These are phyloP conservation scores for Fusarium solani-melongenae DNA, from an alignment of 2,329 filamentous ascomycete genomes.

Conservation along the genomic window DNA sequence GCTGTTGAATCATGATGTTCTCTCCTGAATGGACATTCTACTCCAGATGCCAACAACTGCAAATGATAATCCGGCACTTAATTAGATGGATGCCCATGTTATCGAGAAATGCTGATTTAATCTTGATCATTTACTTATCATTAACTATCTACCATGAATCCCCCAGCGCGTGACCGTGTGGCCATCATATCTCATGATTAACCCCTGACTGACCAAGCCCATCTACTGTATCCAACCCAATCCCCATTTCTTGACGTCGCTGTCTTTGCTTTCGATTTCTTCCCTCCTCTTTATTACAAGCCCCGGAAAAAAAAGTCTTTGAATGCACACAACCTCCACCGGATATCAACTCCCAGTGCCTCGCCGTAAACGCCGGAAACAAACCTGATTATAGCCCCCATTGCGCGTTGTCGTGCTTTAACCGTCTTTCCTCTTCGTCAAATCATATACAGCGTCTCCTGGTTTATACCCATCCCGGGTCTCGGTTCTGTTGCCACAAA, in stretches of 20 bases:
- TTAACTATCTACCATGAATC: constrained; percentile 31
- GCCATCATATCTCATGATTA: constrained; percentile 31
- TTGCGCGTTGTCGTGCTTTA: constrained; percentile 6
- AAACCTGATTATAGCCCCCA: not conserved
- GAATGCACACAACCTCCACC: constrained; percentile 12
- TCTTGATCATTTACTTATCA: constrained; percentile 18
- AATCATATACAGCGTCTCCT: constrained; percentile 51
- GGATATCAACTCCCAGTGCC: constrained; percentile 32
- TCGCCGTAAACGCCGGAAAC: constrained; percentile 3
- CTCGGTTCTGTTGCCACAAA: constrained; percentile 66
- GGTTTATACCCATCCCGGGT: constrained; percentile 59
- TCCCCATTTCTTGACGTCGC: not conserved
- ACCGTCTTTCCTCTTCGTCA: not conserved
- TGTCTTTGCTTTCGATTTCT: not conserved
- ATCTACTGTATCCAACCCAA: constrained; percentile 9
- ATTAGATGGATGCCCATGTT: not conserved
- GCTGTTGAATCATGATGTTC: not conserved
- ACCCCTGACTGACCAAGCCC: not conserved
- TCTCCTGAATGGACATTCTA: not conserved
- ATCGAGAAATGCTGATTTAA: not conserved
- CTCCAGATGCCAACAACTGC: not conserved
- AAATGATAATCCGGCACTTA: not conserved
- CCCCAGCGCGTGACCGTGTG: constrained; percentile 25
- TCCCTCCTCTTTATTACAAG: constrained; percentile 12
- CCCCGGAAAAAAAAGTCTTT: not conserved